Evolutionary conservation across 176 grass and related monocot species (phyloP), one percentile per base, ranked within the genome.

Genomic region (Rhynchospora tenuis): DNA sequence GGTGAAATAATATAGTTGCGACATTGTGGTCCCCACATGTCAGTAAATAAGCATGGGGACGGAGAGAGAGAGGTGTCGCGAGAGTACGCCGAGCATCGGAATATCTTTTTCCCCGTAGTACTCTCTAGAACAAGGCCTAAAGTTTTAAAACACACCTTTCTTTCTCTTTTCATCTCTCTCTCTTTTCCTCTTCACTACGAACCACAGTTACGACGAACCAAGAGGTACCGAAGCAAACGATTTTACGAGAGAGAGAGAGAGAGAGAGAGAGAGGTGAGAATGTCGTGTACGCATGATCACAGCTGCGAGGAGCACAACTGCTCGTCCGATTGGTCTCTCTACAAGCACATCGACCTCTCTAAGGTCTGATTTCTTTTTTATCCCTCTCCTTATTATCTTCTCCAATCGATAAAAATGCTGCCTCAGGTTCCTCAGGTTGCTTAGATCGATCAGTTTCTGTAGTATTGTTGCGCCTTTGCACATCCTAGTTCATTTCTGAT

Each of bases 261-360:
- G 31, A 57, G 66, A 84, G 11, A 45, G 48, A 60, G 67, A 74
- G 31, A 51, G 17, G 22, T 28, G 51, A 84, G 59, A 78, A 95
- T 98, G 96, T 84, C 93, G 55, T 99, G 96, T 86, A 72, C 89
- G 84, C 96, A 99, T 83, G 91, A 99, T 72, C 96, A 99, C 86
- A 90, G 85, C 86, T 99, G 96, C 86, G 96, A 91, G 89, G 93
- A 95, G 79, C 93, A 99, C 88, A 93, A 95, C 91, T 99, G 96
- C 87, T 89, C 96, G 45, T 85, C 93, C 55, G 93, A 99, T 90
- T 99, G 93, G 93, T 95, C 96, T 71, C 96, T 99, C 76, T 90
- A 92, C 91, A 90, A 90, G 75, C 93, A 99, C 88, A 81, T 99
- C 91, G 96, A 95, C 77, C 27, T 95, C 50, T 83, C 93, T 83